Conservation (phyloP, 345 rosid species). For the Ceriops zippeliana region DNA sequence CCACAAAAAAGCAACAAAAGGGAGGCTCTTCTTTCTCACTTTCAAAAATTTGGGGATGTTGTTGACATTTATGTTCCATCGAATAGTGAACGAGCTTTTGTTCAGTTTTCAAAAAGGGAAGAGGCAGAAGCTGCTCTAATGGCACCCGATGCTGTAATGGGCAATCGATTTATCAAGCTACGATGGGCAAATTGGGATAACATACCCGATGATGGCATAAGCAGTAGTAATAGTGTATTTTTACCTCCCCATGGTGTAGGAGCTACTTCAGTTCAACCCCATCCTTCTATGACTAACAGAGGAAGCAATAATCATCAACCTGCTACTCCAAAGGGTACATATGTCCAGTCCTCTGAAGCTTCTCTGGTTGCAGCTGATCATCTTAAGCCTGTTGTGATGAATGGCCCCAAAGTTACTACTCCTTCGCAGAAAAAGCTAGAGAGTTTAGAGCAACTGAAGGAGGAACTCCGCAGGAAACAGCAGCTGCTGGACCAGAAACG, state of each 20-base stretch:
- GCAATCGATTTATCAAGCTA: slow-evolving; percentile 92
- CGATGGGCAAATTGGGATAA: slow-evolving; percentile 99
- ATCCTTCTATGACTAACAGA: slow-evolving; percentile 38
- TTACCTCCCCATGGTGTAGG: slow-evolving; percentile 38
- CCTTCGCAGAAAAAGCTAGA: slow-evolving; percentile 71
- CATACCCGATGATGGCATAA: slow-evolving; percentile 53
- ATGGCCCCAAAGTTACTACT: slow-evolving; percentile 54
- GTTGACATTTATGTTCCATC: slow-evolving; percentile 79
- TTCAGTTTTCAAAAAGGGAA: slow-evolving; percentile 89
- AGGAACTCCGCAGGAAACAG: slow-evolving; percentile 82
- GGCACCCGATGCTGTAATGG: slow-evolving; percentile 99
- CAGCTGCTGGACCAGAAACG: slow-evolving; percentile 88
- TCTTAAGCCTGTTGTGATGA: slow-evolving; percentile 35
- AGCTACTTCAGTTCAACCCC: slow-evolving; percentile 36
- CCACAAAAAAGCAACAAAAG: slow-evolving; percentile 74
- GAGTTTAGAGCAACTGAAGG: slow-evolving; percentile 72
- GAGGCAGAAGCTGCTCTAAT: slow-evolving; percentile 93
- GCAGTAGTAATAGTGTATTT: slow-evolving; percentile 39
- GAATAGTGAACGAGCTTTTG: slow-evolving; percentile 83
- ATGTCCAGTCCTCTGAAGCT: slow-evolving; percentile 36
- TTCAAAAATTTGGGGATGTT: slow-evolving; percentile 84
- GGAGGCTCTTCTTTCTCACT: slow-evolving; percentile 87
- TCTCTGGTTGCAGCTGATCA: slow-evolving; percentile 43
- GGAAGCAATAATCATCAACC: slow-evolving; percentile 48
- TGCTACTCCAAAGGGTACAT: slow-evolving; percentile 34